phyloP scores from a whole-genome alignment of 2,329 filamentous ascomycete genomes.

The Gliomastix tumulicola region DNA sequence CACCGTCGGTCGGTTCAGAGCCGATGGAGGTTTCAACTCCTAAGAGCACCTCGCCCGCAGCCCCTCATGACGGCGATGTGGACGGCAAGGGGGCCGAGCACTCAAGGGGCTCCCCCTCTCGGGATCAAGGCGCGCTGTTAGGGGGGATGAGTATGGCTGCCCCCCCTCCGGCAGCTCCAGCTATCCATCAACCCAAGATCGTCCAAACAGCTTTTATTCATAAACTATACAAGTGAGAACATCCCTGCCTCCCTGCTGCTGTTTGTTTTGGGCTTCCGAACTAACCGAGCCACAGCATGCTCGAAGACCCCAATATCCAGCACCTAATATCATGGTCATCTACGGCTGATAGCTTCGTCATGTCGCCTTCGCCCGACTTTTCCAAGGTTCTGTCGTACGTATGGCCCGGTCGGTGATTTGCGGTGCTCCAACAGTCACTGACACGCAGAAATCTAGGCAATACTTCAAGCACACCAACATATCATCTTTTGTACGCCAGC shows the following conservation, averaged over 20 bases:
- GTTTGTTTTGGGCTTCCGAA: too few species aligned
- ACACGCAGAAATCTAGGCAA: constrained; percentile 64
- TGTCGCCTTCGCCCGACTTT: constrained; percentile 96
- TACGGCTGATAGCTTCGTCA: constrained; percentile 94
- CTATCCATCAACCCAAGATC: constrained; percentile 90
- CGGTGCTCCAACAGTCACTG: constrained; percentile 1
- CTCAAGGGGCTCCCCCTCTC: constrained; percentile 26
- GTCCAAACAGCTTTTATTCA: constrained; percentile 99
- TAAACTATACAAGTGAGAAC: constrained; percentile 88
- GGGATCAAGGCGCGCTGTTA: constrained; percentile 23
- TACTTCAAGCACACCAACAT: constrained; percentile 99
- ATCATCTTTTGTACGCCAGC: constrained; percentile 92
- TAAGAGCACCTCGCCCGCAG: constrained; percentile 31
- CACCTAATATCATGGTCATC: constrained; percentile 95
- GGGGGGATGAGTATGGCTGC: constrained; percentile 37
- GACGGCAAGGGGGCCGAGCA: constrained; percentile 26
- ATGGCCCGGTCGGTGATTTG: constrained; percentile 12
- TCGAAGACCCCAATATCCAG: constrained; percentile 88
- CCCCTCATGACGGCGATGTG: constrained; percentile 30
- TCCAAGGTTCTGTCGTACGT: constrained; percentile 95
- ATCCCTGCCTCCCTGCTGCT: too few species aligned
- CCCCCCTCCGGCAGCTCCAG: constrained; percentile 52
- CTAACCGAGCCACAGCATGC: constrained; percentile 82
- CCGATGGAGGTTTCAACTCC: constrained; percentile 52
- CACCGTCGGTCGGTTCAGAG: constrained; percentile 1